Base-by-base conservation (phyloP, 805 yeast genomes). In the Saccharomycopsis oosterbeekiorum region DNA sequence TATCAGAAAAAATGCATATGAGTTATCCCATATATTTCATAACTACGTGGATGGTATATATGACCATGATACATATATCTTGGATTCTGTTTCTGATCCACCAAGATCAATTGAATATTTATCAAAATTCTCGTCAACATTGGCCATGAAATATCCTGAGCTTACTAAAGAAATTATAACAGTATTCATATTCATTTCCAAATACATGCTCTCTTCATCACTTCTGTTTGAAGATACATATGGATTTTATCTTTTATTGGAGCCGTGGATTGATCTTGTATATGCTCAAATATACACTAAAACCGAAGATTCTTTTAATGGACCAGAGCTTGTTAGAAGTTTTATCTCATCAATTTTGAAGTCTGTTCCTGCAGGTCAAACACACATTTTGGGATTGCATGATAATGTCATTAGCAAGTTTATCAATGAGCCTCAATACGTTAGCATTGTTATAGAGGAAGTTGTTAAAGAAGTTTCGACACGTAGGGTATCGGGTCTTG, bases 201-300 rank as follows among this genome's bases (percentile, higher is more conserved):
- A 76, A 61, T 74, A 68, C 69, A 75, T 19, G 41, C 55, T 47
- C 6, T 21, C 53, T 47, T 47, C 53, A 15, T 47, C 53, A 47
- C 53, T 24, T 24, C 47, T 19, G 8, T 24, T 40, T 14, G 59
- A 24, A 4, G 29, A 51, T 37, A 19, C 50, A 2, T 24, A 26
- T 11, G 61, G 57, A 24, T 41, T 61, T 6, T 61, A 51, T 19
- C 68, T 79, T 58, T 84, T 84, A 67, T 74, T 84, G 11, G 75
- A 87, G 0, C 92, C 94, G 1, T 90, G 96, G 96, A 76, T 87
- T 15, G 79, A 79, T 26, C 86, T 89, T 66, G 75, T 89, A 26
- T 82, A 83, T 68, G 75, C 77, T 14, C 71, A 82, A 65, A 84
- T 88, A 8, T 85, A 77, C 67, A 67, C 79, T 51, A 47, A 47